These are phyloP conservation scores for Globisporangium rhizosaccharum DNA, from an alignment of 352 stramenopile species.

Conservation along the genomic window DNA sequence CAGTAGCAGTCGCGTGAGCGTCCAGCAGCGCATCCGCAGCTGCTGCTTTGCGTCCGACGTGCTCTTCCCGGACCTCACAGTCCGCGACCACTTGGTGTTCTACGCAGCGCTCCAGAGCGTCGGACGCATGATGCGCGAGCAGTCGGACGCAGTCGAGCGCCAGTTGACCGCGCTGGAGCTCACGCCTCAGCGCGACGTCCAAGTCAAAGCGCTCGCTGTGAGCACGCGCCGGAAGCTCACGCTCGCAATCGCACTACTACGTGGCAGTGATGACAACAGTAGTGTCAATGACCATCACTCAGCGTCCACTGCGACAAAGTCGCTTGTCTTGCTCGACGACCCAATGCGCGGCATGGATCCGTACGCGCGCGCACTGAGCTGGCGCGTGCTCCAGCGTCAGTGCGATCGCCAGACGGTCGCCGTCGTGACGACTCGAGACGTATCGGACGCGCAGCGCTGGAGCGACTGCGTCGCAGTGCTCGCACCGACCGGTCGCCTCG, in stretches of 20 bases:
- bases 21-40: slow-evolving; percentile 26
- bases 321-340: slow-evolving; percentile 75
- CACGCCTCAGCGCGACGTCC: slow-evolving; percentile 25
- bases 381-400: slow-evolving; percentile 47
- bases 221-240: slow-evolving; percentile 84
- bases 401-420: slow-evolving; percentile 38
- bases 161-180: slow-evolving; percentile 33
- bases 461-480: slow-evolving; percentile 66
- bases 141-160: not conserved
- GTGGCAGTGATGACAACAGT: no score
- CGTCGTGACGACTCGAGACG: slow-evolving; percentile 89
- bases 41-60: slow-evolving; percentile 74
- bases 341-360: slow-evolving; percentile 92
- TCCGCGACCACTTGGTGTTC: no score
- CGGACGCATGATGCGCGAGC: no score
- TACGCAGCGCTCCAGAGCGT: no score
- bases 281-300: not conserved
- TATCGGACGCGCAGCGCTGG: slow-evolving; percentile 84
- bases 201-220: slow-evolving; percentile 35
- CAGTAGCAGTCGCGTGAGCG: slow-evolving; percentile 21
- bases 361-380: slow-evolving; percentile 88
- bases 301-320: slow-evolving; percentile 26
- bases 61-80: slow-evolving; percentile 24
- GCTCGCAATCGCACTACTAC: slow-evolving; percentile 80
- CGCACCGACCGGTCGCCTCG: slow-evolving; percentile 33